phyloP scores from a whole-genome alignment of 768 basidiomycete species.

The Tubosaeta sp. region DNA sequence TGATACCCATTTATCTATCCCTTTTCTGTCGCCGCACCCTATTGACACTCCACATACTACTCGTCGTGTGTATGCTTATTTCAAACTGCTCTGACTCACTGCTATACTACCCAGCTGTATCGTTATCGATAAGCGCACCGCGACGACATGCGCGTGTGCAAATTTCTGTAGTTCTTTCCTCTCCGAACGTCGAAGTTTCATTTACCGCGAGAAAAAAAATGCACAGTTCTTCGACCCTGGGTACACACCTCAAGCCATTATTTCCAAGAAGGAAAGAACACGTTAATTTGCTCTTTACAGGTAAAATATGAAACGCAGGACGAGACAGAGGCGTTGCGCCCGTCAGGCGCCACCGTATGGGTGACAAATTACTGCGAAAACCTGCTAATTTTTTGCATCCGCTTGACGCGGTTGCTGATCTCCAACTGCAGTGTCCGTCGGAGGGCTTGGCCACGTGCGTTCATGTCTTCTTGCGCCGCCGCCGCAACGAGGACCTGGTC shows the following conservation, averaged over 20 bases:
- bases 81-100: slow-evolving; percentile 3
- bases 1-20: slow-evolving; percentile 14
- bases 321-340: not conserved
- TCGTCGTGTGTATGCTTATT: slow-evolving; percentile 14
- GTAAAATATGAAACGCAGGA: slow-evolving; percentile 8
- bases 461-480: slow-evolving; percentile 47
- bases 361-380: slow-evolving; percentile 23
- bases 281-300: slow-evolving; percentile 5
- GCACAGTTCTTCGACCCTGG: slow-evolving; percentile 12
- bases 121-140: slow-evolving; percentile 10
- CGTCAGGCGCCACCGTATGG: not conserved
- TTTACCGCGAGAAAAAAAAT: slow-evolving; percentile 4
- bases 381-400: slow-evolving; percentile 62
- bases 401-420: slow-evolving; percentile 59
- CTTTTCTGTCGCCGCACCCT: slow-evolving; percentile 13
- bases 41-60: slow-evolving; percentile 18
- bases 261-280: slow-evolving; percentile 1
- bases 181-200: slow-evolving; percentile 8
- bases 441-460: slow-evolving; percentile 36
- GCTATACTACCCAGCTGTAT: slow-evolving; percentile 22
- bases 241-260: slow-evolving; percentile 1
- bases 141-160: slow-evolving; percentile 2
- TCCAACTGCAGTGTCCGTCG: slow-evolving; percentile 54
- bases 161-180: not conserved
- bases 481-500: slow-evolving; percentile 76